phyloP scores from a whole-genome alignment of 257 asterid genomes.

The Linderniella brevidens region DNA sequence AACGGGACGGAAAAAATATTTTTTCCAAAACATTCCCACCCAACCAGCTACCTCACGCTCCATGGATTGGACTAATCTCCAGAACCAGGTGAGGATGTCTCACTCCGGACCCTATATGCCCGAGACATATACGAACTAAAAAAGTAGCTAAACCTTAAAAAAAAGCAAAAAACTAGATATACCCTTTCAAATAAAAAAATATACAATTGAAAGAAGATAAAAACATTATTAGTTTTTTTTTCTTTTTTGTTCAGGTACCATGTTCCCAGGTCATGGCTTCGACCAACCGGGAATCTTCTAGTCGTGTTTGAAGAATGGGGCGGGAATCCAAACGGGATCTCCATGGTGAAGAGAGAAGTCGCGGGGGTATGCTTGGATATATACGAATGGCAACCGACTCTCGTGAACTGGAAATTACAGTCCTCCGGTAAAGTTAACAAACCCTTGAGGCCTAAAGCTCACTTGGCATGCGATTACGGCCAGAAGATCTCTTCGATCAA shows the following conservation, averaged over 20 bases:
- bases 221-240: too few species aligned
- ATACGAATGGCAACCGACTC: conserved; percentile 75
- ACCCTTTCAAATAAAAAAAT: too few species aligned
- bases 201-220: too few species aligned
- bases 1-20: too few species aligned
- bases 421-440: conserved; percentile 55
- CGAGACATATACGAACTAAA: too few species aligned
- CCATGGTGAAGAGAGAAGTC: conserved; percentile 53
- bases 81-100: too few species aligned
- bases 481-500: conserved; percentile 63
- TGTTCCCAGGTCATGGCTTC: conserved; percentile 84
- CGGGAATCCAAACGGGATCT: conserved; percentile 62
- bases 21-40: too few species aligned
- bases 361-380: conserved; percentile 67
- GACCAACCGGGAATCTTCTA: conserved; percentile 53
- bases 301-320: conserved; percentile 92
- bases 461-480: conserved; percentile 53
- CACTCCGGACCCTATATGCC: too few species aligned
- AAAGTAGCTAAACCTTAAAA: too few species aligned
- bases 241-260: conserved; percentile 91
- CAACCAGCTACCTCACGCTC: too few species aligned
- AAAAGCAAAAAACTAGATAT: too few species aligned
- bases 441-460: conserved; percentile 72
- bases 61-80: too few species aligned
- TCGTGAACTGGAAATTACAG: conserved; percentile 54